A percentile compares a stretch with the other conserved stretches of the same genome.
Conservation (phyloP, 2,329 filamentous ascomycete genomes). For the Curvularia lunata region DNA sequence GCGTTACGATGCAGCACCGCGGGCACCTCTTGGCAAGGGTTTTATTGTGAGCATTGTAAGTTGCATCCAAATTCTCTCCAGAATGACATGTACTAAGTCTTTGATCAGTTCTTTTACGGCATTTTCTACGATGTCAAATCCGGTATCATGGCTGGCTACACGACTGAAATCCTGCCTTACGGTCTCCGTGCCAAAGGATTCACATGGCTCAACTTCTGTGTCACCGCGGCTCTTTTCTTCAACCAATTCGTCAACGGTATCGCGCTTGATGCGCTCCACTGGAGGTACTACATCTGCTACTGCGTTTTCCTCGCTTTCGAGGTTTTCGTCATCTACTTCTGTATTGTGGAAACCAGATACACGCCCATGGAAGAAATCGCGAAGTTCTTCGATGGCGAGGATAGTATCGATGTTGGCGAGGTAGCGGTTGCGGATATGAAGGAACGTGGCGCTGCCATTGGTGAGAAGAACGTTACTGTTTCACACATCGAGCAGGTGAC, state of each 20-base stretch:
- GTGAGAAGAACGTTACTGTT: constrained; percentile 5
- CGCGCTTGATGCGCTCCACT: constrained; percentile 24
- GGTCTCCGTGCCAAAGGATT: constrained; percentile 28
- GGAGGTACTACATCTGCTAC: constrained; percentile 32
- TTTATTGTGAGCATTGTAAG: constrained; percentile 17
- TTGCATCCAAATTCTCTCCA: neutral
- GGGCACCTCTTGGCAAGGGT: constrained; percentile 7
- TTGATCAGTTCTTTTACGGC: constrained; percentile 15
- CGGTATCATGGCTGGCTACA: constrained; percentile 32
- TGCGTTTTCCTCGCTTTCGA: constrained; percentile 24
- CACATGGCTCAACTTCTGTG: constrained; percentile 15
- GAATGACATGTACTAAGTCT: neutral
- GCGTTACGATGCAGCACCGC: constrained; percentile 13
- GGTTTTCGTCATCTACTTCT: constrained; percentile 21
- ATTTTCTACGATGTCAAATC: constrained; percentile 23
- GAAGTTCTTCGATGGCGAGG: constrained; percentile 24
- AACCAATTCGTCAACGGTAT: constrained; percentile 27
- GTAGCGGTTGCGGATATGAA: constrained; percentile 21
- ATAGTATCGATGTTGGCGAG: constrained; percentile 21
- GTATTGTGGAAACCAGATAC: constrained; percentile 26
- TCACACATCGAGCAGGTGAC: constrained; percentile 4
- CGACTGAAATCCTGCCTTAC: constrained; percentile 44
- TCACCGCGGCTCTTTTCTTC: constrained; percentile 20
- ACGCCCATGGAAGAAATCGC: constrained; percentile 26
- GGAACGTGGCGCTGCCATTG: constrained; percentile 13